These are phyloP conservation scores for Cinnamomum chago DNA, from an alignment of 164 flowering plant species.

Conservation along the genomic window DNA sequence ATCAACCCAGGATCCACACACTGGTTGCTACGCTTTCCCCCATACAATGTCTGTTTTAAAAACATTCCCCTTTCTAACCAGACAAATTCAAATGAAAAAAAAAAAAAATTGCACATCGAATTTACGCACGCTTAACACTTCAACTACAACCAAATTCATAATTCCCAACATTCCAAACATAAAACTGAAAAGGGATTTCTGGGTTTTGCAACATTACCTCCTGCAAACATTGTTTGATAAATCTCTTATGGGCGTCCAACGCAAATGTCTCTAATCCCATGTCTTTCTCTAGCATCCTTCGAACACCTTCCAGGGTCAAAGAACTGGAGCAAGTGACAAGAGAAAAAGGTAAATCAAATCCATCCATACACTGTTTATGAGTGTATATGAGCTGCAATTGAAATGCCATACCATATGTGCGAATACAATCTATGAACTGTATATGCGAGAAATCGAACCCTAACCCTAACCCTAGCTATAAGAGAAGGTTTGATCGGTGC, in stretches of 20 bases:
- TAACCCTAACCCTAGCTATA: background rate
- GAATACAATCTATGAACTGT: background rate
- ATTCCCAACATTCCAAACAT: too few relatives aligned
- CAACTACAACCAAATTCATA: too few relatives aligned
- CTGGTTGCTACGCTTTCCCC: too few relatives aligned
- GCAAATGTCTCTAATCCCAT: constrained; percentile 58
- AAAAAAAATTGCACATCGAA: too few relatives aligned
- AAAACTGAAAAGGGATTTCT: background rate
- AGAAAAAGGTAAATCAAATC: background rate
- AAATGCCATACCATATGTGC: background rate
- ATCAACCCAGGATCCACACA: too few relatives aligned
- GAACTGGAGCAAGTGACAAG: constrained; percentile 41
- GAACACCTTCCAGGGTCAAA: constrained; percentile 66
- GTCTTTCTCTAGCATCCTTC: constrained; percentile 78
- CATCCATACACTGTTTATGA: background rate
- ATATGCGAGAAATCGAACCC: constrained; percentile 1
- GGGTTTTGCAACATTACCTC: constrained; percentile 39
- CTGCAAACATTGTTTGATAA: constrained; percentile 54
- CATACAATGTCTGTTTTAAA: too few relatives aligned
- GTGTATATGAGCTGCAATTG: background rate
- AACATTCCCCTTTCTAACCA: too few relatives aligned
- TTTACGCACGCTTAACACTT: too few relatives aligned
- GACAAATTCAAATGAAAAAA: too few relatives aligned
- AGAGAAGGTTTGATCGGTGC: background rate
- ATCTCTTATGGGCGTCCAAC: constrained; percentile 75